Conservation (phyloP, 2,329 filamentous ascomycete genomes). For the Pyrenochaeta sp. region DNA sequence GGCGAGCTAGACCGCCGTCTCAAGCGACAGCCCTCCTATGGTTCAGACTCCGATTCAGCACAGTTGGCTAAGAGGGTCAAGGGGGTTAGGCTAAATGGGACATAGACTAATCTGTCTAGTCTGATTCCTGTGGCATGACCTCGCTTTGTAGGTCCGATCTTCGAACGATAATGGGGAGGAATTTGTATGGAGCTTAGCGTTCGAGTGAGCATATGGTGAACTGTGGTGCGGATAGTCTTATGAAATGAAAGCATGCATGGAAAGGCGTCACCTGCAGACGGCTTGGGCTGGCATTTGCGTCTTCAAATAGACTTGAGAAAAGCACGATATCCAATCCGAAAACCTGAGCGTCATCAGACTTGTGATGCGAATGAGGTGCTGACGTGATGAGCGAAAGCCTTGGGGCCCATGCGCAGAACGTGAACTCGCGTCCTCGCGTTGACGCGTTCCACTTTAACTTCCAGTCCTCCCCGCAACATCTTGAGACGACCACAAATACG, state of each 20-base stretch:
- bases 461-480: conserved; percentile 14
- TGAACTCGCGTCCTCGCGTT: conserved; percentile 43
- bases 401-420: conserved; percentile 34
- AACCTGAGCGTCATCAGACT: not conserved
- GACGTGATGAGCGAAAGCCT: conserved; percentile 21
- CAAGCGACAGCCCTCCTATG: conserved; percentile 37
- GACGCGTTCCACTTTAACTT: conserved; percentile 43
- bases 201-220: conserved; percentile 4
- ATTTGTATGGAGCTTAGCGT: not conserved
- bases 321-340: conserved; percentile 10
- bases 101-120: conserved; percentile 26
- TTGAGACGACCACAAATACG: conserved; percentile 9
- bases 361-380: conserved; percentile 6
- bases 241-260: conserved; percentile 13
- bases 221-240: conserved; percentile 1
- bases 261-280: conserved; percentile 2
- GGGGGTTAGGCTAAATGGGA: conserved; percentile 63
- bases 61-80: conserved; percentile 72
- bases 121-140: conserved; percentile 22
- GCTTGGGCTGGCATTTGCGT: not conserved
- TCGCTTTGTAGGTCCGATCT: conserved; percentile 27
- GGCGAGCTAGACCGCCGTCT: conserved; percentile 24
- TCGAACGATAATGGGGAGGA: conserved; percentile 16
- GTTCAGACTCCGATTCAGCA: conserved; percentile 63
- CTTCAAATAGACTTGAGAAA: conserved; percentile 2